Evolutionary conservation across 345 rosid genomes (phyloP).

Genomic region (Rhodamnia rubescens): DNA sequence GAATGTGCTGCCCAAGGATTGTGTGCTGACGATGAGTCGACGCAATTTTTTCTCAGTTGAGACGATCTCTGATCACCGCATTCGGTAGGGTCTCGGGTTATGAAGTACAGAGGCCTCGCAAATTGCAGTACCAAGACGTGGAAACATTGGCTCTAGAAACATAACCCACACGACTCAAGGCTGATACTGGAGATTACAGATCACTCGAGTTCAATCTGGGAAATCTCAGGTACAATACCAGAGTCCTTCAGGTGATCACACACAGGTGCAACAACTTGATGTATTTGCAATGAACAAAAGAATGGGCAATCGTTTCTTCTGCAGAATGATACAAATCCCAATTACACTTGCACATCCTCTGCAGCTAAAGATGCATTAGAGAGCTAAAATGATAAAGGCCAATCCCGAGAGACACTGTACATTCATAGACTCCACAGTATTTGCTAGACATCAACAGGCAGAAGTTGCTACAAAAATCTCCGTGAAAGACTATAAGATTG

Average conservation of each 20-base stretch:
- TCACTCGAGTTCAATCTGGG: neutral
- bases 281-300: neutral
- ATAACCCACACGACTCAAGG: neutral
- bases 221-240: neutral
- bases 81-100: neutral
- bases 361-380: neutral
- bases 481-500: neutral
- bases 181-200: neutral
- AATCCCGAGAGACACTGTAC: neutral
- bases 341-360: neutral
- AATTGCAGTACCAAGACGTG: neutral
- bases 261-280: neutral
- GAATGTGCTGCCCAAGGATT: neutral
- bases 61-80: neutral
- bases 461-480: neutral
- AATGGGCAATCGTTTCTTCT: neutral
- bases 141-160: neutral
- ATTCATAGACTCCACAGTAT: neutral
- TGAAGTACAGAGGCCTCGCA: neutral
- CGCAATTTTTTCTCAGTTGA: neutral
- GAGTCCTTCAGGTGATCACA: neutral
- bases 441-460: neutral
- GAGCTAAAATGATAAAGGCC: neutral
- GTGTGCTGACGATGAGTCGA: neutral
- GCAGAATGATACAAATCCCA: neutral